Evolutionary conservation across 495 filamentous ascomycete genomes (phyloP), one percentile per base, ranked within the genome.

Genomic region (Podospora conica): DNA sequence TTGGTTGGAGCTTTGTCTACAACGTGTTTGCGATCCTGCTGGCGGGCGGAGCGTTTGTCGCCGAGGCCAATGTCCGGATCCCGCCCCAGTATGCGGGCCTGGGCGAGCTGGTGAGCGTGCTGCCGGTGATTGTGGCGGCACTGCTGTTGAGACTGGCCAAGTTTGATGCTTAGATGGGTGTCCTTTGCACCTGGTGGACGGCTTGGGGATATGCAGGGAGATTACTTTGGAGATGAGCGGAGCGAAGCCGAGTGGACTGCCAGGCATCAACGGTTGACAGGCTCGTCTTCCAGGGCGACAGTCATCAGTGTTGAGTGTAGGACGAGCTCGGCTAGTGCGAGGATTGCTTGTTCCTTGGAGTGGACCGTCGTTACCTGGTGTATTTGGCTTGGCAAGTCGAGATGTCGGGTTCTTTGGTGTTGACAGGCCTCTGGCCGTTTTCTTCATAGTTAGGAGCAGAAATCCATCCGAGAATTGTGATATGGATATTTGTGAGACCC

Each of bases 101-200:
- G 27, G 91, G 91, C 0, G 90, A 94, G 79, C 66, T 92, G 24
- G 88, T 92, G 2, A 93, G 91, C 70, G 88, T 94, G 0, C 62
- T 91, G 70, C 91, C 91, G 2, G 90, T 94, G 10, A 81, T 95
- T 72, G 66, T 79, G 8, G 82, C 87, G 58, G 88, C 80, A 5
- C 27, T 65, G 27, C 23, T 66, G 53, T 12, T 75, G 66, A 33
- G 54, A 24, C 68, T 69, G 70, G 60, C 56, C 24, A 67, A 29
- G 63, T 40, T 72, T 60, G 40, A 48, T 48, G 40, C 18, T 15
- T 48, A 48, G 40, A 48, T n/a, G 40, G 18, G 40, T 48, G 33
- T 18, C 29, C 29, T 3, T 31, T 31, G 11, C 10, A 29, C 10
- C 10, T n/a, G 18, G 40, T 48, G 40, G 40, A 48, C n/a, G 40